A percentile compares a stretch with the other conserved stretches of the same genome.
phyloP scores from a whole-genome alignment of 495 filamentous ascomycete species.

The Lophiotrema nucula region DNA sequence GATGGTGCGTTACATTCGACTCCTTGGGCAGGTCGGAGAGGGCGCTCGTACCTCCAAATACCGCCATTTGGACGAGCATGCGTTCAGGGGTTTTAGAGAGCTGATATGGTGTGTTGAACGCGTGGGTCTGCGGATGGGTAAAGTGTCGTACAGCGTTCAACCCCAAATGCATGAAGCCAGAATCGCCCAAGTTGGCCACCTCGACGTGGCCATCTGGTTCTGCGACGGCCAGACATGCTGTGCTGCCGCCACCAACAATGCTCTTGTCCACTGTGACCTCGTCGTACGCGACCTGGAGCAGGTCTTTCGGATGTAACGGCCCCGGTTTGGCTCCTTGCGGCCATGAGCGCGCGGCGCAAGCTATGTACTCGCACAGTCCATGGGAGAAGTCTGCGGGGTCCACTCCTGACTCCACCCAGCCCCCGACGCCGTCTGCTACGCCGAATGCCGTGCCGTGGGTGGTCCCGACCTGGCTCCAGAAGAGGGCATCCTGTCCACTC shows the following conservation, averaged over 20 bases:
- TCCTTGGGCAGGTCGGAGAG: constrained; percentile 80
- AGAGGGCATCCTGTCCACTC: constrained; percentile 94
- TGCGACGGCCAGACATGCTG: constrained; percentile 78
- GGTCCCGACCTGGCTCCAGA: constrained; percentile 71
- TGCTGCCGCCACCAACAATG: constrained; percentile 82
- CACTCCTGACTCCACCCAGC: constrained; percentile 86
- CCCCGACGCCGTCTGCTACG: constrained; percentile 89
- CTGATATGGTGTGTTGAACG: constrained; percentile 96
- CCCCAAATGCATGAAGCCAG: constrained; percentile 85
- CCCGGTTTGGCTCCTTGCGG: constrained; percentile 44
- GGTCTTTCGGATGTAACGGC: constrained; percentile 58
- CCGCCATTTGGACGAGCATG: constrained; percentile 69
- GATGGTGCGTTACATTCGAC: constrained; percentile 72
- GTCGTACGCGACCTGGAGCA: constrained; percentile 84
- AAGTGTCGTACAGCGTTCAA: constrained; percentile 77
- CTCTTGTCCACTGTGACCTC: constrained; percentile 67
- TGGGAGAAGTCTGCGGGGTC: constrained; percentile 96
- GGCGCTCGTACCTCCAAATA: constrained; percentile 73
- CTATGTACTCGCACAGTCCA: constrained; percentile 90
- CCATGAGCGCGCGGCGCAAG: constrained; percentile 54
- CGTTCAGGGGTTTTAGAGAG: constrained; percentile 81
- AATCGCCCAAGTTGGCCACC: constrained; percentile 95
- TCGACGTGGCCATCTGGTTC: constrained; percentile 68
- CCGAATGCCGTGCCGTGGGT: constrained; percentile 69
- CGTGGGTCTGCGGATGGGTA: constrained; percentile 87